A percentile compares a stretch with the other conserved stretches of the same genome.
Conservation (phyloP, 352 stramenopile genomes). For the Globisporangium polare region DNA sequence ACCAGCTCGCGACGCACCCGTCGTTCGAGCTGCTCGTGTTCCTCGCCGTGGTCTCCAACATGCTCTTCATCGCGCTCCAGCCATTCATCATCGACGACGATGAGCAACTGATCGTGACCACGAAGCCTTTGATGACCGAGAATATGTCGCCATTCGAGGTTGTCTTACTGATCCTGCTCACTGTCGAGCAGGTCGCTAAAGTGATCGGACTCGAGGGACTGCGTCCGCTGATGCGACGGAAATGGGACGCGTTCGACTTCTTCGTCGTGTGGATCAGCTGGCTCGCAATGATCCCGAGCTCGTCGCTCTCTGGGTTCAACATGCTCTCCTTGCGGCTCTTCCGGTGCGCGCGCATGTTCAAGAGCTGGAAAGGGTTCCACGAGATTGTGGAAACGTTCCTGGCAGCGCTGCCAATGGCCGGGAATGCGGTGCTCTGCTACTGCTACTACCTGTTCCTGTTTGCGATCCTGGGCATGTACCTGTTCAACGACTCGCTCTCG, state of each 20-base stretch:
- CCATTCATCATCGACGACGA: conserved; percentile 53
- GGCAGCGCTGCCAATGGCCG: conserved; percentile 62
- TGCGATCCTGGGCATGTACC: conserved; percentile 82
- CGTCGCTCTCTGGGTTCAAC: conserved; percentile 55
- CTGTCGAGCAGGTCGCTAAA: conserved; percentile 63
- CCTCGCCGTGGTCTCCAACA: conserved; percentile 52
- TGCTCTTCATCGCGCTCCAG: conserved; percentile 61
- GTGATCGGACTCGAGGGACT: conserved; percentile 62
- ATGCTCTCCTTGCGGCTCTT: conserved; percentile 74
- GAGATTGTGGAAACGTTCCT: conserved; percentile 80
- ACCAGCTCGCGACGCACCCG: conserved; percentile 61
- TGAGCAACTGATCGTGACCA: conserved; percentile 28
- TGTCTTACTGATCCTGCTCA: conserved; percentile 59
- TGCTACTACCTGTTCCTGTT: conserved; percentile 87
- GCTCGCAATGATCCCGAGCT: conserved; percentile 43
- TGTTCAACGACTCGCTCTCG: conserved; percentile 81
- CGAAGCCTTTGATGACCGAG: conserved; percentile 34
- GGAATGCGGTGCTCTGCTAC: conserved; percentile 73
- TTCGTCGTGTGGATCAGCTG: conserved; percentile 57
- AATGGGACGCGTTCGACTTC: conserved; percentile 74
- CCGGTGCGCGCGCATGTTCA: conserved; percentile 61
- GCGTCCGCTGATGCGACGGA: conserved; percentile 44
- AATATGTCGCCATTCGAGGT: conserved; percentile 59
- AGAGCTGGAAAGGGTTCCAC: conserved; percentile 71
- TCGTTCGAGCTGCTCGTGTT: conserved; percentile 76